Evolutionary conservation across 768 basidiomycete species (phyloP), one percentile per base, ranked within the genome.

Genomic region (Scleroderma bovista): DNA sequence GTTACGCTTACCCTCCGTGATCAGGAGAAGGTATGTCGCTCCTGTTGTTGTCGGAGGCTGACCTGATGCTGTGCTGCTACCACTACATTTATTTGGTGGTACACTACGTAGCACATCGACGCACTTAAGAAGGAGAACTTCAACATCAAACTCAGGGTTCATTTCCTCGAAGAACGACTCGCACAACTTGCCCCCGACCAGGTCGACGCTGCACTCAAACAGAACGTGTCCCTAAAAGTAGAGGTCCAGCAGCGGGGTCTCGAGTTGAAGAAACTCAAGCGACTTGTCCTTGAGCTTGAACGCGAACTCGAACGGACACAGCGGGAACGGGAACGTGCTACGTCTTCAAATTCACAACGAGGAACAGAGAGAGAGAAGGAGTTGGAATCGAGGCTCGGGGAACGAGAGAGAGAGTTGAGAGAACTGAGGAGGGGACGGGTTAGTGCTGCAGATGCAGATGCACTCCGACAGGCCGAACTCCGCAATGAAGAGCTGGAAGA

Each of bases 41-140:
- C 49, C 44, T 36, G 45, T 17, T 45, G 12, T 15, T n/a, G 6
- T 15, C 12, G 10, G 29, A 29, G 13, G 43, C 17, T 26, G 19
- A 9, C 24, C 29, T 43, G 20, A 43, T 46, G 22, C 17, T 19
- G 13, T 26, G 22, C 39, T 9, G 13, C 39, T 13, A 7, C 24
- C 24, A 31, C n/a, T n/a, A n/a, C n/a, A n/a, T n/a, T n/a, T n/a
- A n/a, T n/a, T n/a, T n/a, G n/a, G n/a, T 46, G 22, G 22, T 20
- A 38, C n/a, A 36, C 23, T 9, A 42, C 33, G 38, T 60, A 98
- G 94, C 89, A 94, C 66, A 91, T 96, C 62, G 93, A 98, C 69
- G 84, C 83, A 54, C 80, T 93, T 60, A 93, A 95, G 73, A 96
- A 94, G 66, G 94, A 98, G 66, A 95, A 95, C 74, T 97, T 98